Percentiles rank a stretch among this genome's conserved stretches.
Conservation (phyloP, 148 eudicot species). For the Pouteria glomerata region DNA sequence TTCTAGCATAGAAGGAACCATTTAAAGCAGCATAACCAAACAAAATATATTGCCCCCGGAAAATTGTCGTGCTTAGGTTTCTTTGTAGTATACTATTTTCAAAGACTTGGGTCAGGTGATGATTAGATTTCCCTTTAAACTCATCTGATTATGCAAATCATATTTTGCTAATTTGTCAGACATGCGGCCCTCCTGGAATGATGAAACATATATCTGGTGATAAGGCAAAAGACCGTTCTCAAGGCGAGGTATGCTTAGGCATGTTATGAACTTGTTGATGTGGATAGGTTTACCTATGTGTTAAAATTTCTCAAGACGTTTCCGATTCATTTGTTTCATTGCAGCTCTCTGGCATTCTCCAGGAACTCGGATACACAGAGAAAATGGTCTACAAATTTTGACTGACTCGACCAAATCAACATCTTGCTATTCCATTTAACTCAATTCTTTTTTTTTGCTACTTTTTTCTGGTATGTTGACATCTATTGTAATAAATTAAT, state of each 20-base stretch:
- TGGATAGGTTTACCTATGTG: no score
- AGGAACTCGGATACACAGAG: conserved; percentile 13
- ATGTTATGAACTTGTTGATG: no score
- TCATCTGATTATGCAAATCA: neutral
- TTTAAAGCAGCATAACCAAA: neutral
- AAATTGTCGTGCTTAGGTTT: no score
- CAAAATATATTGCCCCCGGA: neutral
- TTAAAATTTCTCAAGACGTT: no score
- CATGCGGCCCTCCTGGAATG: conserved; percentile 95
- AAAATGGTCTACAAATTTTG: conserved; percentile 16
- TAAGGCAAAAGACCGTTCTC: conserved; percentile 62
- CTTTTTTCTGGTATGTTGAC: no score
- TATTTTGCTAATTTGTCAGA: conserved; percentile 9
- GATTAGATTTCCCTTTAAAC: neutral
- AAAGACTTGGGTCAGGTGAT: neutral
- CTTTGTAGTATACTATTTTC: neutral
- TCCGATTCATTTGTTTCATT: neutral
- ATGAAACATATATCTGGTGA: conserved; percentile 75
- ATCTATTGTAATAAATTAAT: no score
- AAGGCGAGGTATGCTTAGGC: conserved; percentile 60
- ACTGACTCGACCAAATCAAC: neutral
- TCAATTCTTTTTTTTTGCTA: neutral
- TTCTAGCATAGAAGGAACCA: no score
- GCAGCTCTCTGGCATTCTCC: conserved; percentile 11
- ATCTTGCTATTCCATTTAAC: neutral